Conservation (phyloP, 2,329 filamentous ascomycete genomes). For the Teratosphaeria epicoccoides region DNA sequence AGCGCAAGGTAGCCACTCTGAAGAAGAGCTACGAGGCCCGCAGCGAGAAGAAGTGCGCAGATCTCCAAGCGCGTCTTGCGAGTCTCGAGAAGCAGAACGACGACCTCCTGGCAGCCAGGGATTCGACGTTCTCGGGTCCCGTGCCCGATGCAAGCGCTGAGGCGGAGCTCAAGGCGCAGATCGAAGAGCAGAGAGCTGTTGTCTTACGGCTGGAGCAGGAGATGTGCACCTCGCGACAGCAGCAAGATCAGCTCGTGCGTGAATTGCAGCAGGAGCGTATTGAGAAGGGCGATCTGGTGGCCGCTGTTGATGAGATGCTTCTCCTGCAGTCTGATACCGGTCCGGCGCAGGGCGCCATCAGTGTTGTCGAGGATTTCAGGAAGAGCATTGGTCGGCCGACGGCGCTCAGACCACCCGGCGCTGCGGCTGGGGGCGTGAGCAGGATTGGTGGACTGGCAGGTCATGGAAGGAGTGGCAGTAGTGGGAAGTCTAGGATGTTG, state of each 20-base stretch:
- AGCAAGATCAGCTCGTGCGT: conserved; percentile 58
- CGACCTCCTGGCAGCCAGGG: conserved; percentile 53
- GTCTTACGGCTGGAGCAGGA: conserved; percentile 66
- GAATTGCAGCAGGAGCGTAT: conserved; percentile 65
- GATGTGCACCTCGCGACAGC: conserved; percentile 55
- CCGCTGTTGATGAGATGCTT: conserved; percentile 76
- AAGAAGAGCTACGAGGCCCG: conserved; percentile 73
- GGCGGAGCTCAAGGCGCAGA: conserved; percentile 31
- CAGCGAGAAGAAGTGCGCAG: conserved; percentile 77
- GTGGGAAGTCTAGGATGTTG: conserved; percentile 61
- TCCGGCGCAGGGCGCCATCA: conserved; percentile 12
- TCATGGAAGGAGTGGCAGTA: conserved; percentile 15
- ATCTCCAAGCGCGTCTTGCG: conserved; percentile 62
- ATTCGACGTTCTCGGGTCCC: conserved; percentile 54
- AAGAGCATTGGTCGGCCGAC: conserved; percentile 45
- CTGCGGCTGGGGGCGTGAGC: conserved; percentile 50
- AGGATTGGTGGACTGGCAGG: conserved; percentile 31
- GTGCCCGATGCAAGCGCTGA: conserved; percentile 16
- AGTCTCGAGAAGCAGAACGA: conserved; percentile 65
- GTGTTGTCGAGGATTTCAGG: conserved; percentile 39
- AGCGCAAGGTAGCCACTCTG: conserved; percentile 85
- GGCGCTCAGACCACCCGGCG: conserved; percentile 21
- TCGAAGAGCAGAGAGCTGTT: conserved; percentile 59
- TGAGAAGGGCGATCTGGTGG: conserved; percentile 75
- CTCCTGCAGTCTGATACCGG: conserved; percentile 43